Percentiles rank a stretch among this genome's conserved stretches.
phyloP scores from a whole-genome alignment of 805 yeast species.

The Myxozyma vanderwaltii region DNA sequence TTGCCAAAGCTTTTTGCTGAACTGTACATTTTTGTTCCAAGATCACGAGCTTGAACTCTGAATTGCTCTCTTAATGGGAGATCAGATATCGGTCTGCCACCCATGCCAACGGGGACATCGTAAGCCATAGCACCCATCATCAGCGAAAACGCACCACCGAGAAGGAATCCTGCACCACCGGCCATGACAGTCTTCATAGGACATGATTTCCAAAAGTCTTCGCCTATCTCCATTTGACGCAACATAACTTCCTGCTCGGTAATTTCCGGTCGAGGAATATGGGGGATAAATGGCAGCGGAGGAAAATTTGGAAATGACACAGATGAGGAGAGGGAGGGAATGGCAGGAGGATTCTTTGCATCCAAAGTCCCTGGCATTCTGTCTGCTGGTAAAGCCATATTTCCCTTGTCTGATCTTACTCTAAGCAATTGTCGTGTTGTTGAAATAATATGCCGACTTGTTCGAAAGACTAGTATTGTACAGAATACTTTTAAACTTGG shows the following conservation, averaged over 20 bases:
- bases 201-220: constrained; percentile 58
- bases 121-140: constrained; percentile 83
- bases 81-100: constrained; percentile 56
- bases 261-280: constrained; percentile 14
- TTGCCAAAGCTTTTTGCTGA: constrained; percentile 94
- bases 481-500: neutral
- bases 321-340: neutral
- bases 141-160: constrained; percentile 94
- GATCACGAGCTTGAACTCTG: constrained; percentile 85
- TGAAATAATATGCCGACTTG: no score
- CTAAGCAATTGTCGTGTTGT: neutral
- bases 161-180: constrained; percentile 89
- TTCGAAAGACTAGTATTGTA: no score
- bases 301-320: constrained; percentile 15
- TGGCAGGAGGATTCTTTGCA: neutral
- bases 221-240: constrained; percentile 26
- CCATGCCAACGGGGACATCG: constrained; percentile 69
- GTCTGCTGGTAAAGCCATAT: neutral
- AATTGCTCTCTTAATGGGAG: constrained; percentile 91
- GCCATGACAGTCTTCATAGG: constrained; percentile 92
- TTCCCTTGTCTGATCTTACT: neutral
- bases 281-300: constrained; percentile 20
- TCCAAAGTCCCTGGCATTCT: neutral
- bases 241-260: constrained; percentile 19
- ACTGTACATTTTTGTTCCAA: constrained; percentile 85